Conservation (phyloP, 192 early-diverging fungal species). For the Backusella circina region DNA sequence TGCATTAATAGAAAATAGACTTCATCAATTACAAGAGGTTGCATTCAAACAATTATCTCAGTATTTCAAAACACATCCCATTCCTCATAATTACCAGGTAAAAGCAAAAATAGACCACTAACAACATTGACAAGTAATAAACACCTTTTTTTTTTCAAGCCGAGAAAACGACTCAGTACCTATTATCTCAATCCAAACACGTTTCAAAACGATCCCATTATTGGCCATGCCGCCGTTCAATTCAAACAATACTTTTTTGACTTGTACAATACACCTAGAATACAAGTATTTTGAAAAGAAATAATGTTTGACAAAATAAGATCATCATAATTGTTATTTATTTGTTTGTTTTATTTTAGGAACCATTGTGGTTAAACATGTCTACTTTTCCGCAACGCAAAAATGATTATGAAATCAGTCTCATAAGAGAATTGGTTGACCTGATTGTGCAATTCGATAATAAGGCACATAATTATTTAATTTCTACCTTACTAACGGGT, state of each 20-base stretch:
- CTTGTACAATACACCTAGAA: slow-evolving; percentile 51
- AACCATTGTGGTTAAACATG: slow-evolving; percentile 46
- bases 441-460: slow-evolving; percentile 31
- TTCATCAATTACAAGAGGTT: slow-evolving; percentile 51
- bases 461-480: slow-evolving; percentile 32
- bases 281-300: slow-evolving; percentile 39
- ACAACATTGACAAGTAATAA: neutral
- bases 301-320: neutral
- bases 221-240: slow-evolving; percentile 41
- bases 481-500: slow-evolving; percentile 47
- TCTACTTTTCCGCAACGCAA: slow-evolving; percentile 38
- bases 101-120: neutral
- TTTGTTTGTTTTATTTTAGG: slow-evolving; percentile 5
- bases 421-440: slow-evolving; percentile 32
- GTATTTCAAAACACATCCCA: slow-evolving; percentile 10
- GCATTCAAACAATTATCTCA: slow-evolving; percentile 39
- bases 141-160: neutral
- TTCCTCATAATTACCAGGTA: neutral
- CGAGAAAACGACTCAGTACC: neutral
- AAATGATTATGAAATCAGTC: slow-evolving; percentile 23
- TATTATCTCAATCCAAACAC: slow-evolving; percentile 33
- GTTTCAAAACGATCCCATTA: slow-evolving; percentile 46
- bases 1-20: slow-evolving; percentile 49
- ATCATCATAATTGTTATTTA: neutral
- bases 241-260: slow-evolving; percentile 44